A percentile compares a stretch with the other conserved stretches of the same genome.
These are phyloP conservation scores for Akanthomyces lecanii DNA, from an alignment of 2,329 filamentous ascomycete species.

Conservation along the genomic window DNA sequence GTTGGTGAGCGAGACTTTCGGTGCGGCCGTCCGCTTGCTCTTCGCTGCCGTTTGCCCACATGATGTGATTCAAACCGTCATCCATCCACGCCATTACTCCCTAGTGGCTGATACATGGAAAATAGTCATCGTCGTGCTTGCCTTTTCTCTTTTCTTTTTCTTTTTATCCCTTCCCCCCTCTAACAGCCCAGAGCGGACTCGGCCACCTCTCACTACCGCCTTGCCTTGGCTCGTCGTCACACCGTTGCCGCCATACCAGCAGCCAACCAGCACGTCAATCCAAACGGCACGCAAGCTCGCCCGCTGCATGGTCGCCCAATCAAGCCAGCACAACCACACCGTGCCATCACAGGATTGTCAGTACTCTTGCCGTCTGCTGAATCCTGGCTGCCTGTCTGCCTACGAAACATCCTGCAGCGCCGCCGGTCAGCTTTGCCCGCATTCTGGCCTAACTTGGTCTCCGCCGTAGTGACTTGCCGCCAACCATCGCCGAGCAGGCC, in stretches of 20 bases:
- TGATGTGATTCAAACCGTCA: conserved; percentile 15
- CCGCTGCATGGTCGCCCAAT: conserved; percentile 3
- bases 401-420: background rate
- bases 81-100: background rate
- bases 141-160: background rate
- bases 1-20: no score
- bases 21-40: background rate
- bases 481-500: background rate
- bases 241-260: background rate
- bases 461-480: background rate
- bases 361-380: background rate
- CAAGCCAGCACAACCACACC: conserved; percentile 1
- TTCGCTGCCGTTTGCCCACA: background rate
- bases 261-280: background rate
- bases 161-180: background rate
- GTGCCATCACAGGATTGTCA: background rate
- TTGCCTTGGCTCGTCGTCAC: background rate
- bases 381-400: background rate
- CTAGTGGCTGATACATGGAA: background rate
- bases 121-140: background rate
- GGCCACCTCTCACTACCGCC: background rate
- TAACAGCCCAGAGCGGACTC: background rate
- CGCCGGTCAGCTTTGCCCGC: conserved; percentile 1
- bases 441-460: background rate
- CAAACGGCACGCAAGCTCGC: background rate